These are phyloP conservation scores for Babesia caballi DNA, from an alignment of 169 alveolate species.

Conservation along the genomic window DNA sequence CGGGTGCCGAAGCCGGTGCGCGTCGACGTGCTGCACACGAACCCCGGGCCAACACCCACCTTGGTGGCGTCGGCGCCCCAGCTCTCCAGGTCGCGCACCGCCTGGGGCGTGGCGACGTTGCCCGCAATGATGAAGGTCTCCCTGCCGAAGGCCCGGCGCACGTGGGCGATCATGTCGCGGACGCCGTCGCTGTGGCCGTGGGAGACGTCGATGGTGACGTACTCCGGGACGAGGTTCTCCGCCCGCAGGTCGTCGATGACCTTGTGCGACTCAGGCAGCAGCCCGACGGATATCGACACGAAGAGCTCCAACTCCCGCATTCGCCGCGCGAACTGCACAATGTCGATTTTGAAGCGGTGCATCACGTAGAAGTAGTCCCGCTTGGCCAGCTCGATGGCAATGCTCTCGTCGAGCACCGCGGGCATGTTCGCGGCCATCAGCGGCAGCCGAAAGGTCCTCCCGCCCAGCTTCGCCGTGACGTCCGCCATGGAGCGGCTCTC, in stretches of 20 bases:
- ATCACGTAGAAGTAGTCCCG: slow-evolving; percentile 53
- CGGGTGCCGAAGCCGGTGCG: slow-evolving; percentile 87
- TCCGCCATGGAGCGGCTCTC: slow-evolving; percentile 43
- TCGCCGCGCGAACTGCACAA: slow-evolving; percentile 25
- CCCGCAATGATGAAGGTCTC: slow-evolving; percentile 86
- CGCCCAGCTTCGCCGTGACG: slow-evolving; percentile 52
- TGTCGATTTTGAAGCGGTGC: slow-evolving; percentile 57
- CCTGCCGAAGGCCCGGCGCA: slow-evolving; percentile 21
- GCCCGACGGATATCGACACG: slow-evolving; percentile 58
- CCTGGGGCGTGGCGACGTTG: slow-evolving; percentile 89
- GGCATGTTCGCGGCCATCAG: slow-evolving; percentile 65
- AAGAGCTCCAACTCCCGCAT: slow-evolving; percentile 39
- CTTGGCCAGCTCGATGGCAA: slow-evolving; percentile 53
- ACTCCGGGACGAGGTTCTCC: slow-evolving; percentile 35
- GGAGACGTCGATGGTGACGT: slow-evolving; percentile 53
- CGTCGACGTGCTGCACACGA: slow-evolving; percentile 89
- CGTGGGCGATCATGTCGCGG: slow-evolving; percentile 27
- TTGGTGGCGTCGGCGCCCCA: slow-evolving; percentile 87
- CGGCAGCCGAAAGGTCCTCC: slow-evolving; percentile 48
- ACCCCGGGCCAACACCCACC: slow-evolving; percentile 95
- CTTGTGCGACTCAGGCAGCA: slow-evolving; percentile 29
- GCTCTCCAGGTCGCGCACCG: slow-evolving; percentile 79
- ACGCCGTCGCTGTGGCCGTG: slow-evolving; percentile 47
- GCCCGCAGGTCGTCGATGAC: slow-evolving; percentile 41
- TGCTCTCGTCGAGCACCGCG: slow-evolving; percentile 47